Percentiles rank a stretch among this genome's conserved stretches.
phyloP scores from a whole-genome alignment of 441 rosid genomes.

The Syzygium malaccense region DNA sequence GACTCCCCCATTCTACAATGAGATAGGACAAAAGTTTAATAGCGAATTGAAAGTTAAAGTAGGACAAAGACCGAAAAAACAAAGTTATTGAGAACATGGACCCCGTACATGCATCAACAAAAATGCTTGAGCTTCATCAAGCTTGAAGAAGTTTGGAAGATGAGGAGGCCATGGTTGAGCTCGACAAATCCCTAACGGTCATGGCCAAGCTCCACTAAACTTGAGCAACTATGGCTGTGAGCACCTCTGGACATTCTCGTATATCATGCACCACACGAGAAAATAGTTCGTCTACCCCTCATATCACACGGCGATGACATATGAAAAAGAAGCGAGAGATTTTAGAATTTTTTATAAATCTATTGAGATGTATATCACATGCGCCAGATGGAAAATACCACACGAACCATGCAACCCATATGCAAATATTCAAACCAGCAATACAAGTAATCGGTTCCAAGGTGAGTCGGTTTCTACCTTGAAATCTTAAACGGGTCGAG shows the following conservation, averaged over 20 bases:
- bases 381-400: accelerated
- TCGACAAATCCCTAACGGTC: accelerated
- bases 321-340: not conserved
- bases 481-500: too few species aligned
- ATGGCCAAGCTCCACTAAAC: not conserved
- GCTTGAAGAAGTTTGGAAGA: not conserved
- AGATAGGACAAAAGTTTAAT: too few species aligned
- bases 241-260: not conserved
- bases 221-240: accelerated
- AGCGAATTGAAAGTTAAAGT: too few species aligned
- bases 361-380: not conserved
- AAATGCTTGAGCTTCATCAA: not conserved
- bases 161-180: not conserved
- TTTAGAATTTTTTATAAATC: not conserved
- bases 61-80: too few species aligned
- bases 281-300: not conserved
- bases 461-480: accelerated
- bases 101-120: too few species aligned
- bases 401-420: accelerated
- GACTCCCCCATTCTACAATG: too few species aligned
- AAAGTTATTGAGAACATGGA: not conserved
- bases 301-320: accelerated
- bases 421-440: not conserved
- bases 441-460: accelerated
- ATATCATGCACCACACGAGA: not conserved